phyloP scores from a whole-genome alignment of 2,329 filamentous ascomycete genomes.

The Xylariaceae sp. region DNA sequence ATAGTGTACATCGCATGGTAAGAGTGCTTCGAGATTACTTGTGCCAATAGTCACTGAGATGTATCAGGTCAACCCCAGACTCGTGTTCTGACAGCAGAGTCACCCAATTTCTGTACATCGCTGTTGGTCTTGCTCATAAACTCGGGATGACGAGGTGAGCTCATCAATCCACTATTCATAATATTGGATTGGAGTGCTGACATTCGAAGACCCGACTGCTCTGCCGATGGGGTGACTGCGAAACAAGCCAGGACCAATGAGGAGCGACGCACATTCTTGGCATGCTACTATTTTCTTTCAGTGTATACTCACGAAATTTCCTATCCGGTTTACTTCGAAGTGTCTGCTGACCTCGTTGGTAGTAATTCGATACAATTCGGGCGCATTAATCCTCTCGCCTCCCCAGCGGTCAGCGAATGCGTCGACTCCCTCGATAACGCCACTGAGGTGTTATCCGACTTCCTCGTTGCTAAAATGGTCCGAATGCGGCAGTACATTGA shows the following conservation, averaged over 20 bases:
- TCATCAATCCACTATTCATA: constrained; percentile 12
- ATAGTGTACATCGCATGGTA: constrained; percentile 45
- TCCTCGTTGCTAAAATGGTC: constrained; percentile 32
- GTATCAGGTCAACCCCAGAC: constrained; percentile 32
- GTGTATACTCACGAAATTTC: constrained; percentile 26
- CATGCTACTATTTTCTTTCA: constrained; percentile 38
- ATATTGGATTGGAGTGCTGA: constrained; percentile 12
- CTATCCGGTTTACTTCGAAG: not conserved
- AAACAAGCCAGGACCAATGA: constrained; percentile 31
- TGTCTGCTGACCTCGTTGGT: not conserved
- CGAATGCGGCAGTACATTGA: constrained; percentile 35
- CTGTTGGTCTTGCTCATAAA: constrained; percentile 39
- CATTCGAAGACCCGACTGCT: constrained; percentile 13
- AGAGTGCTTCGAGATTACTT: not conserved
- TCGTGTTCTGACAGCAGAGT: constrained; percentile 34
- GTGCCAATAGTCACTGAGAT: not conserved
- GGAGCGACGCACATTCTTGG: constrained; percentile 37
- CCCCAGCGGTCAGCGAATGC: constrained; percentile 32
- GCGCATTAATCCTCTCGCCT: constrained; percentile 30
- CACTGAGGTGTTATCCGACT: constrained; percentile 28
- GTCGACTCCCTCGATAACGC: constrained; percentile 27
- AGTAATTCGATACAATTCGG: constrained; percentile 38
- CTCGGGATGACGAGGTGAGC: constrained; percentile 33
- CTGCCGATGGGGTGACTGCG: constrained; percentile 11
- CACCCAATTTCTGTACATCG: constrained; percentile 37